These are phyloP conservation scores for Annulohypoxylon maeteangense DNA, from an alignment of 495 filamentous ascomycete genomes.

Conservation along the genomic window DNA sequence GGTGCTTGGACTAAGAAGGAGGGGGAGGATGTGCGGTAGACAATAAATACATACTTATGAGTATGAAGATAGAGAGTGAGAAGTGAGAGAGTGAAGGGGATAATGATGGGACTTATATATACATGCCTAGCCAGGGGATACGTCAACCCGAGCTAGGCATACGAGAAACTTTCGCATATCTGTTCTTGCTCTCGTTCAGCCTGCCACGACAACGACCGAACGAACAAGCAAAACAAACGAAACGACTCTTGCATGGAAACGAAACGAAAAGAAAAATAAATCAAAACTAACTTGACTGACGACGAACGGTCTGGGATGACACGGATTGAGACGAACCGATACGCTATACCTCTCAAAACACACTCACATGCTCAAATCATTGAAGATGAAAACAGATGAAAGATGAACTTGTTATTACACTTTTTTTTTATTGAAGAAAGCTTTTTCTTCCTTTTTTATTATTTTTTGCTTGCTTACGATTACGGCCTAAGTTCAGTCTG, in stretches of 20 bases:
- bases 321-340: not conserved
- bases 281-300: not conserved
- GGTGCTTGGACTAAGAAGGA: conserved; percentile 56
- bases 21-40: conserved; percentile 37
- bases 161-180: not conserved
- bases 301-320: not conserved
- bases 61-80: not conserved
- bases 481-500: conserved; percentile 1
- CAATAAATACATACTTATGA: not conserved
- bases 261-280: not conserved
- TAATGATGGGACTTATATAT: not conserved
- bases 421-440: not conserved
- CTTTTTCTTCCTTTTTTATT: not conserved
- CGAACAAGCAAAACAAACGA: not conserved
- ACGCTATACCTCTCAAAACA: not conserved
- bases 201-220: not conserved
- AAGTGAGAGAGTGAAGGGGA: not conserved
- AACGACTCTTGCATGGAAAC: not conserved
- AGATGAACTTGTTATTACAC: not conserved
- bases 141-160: not conserved
- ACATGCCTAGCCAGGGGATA: not conserved
- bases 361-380: not conserved
- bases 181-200: not conserved
- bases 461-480: not conserved
- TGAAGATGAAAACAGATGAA: not conserved